Conservation (phyloP, 1,139 yeast genomes). For the Williopsis jadinii region DNA sequence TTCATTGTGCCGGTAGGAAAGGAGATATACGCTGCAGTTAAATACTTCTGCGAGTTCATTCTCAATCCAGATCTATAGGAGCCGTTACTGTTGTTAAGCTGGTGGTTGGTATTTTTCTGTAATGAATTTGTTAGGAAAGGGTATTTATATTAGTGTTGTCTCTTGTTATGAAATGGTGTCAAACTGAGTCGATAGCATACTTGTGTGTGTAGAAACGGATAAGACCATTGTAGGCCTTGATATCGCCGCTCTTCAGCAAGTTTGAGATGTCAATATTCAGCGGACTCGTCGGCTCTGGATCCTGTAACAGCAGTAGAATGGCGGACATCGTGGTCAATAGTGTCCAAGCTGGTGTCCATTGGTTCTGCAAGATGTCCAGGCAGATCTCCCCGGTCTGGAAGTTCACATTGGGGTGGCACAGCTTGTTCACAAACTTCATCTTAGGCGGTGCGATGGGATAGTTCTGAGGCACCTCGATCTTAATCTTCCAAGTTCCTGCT, state of each 20-base stretch:
- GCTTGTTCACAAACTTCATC: constrained; percentile 44
- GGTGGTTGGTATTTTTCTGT: no score
- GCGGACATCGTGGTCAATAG: constrained; percentile 65
- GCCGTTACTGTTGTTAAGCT: background rate
- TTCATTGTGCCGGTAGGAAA: constrained; percentile 70
- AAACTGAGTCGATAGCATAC: constrained; percentile 16
- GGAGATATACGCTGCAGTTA: constrained; percentile 63
- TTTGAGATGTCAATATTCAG: constrained; percentile 84
- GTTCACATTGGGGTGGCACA: constrained; percentile 74
- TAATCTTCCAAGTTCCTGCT: constrained; percentile 52
- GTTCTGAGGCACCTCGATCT: constrained; percentile 40
- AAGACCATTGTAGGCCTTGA: constrained; percentile 49
- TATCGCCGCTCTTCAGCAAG: constrained; percentile 52
- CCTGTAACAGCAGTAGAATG: constrained; percentile 56
- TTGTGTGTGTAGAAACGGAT: constrained; percentile 56
- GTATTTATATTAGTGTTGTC: no score
- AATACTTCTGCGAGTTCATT: constrained; percentile 64
- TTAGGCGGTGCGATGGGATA: constrained; percentile 73
- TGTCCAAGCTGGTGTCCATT: constrained; percentile 93
- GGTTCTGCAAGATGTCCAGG: constrained; percentile 61
- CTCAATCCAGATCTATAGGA: constrained; percentile 30
- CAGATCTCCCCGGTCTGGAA: constrained; percentile 73
- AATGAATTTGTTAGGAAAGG: no score
- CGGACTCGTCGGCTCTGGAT: constrained; percentile 85
- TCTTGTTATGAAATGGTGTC: no score